Evolutionary conservation across 768 basidiomycete genomes (phyloP).

Genomic region (Suillus lakei): DNA sequence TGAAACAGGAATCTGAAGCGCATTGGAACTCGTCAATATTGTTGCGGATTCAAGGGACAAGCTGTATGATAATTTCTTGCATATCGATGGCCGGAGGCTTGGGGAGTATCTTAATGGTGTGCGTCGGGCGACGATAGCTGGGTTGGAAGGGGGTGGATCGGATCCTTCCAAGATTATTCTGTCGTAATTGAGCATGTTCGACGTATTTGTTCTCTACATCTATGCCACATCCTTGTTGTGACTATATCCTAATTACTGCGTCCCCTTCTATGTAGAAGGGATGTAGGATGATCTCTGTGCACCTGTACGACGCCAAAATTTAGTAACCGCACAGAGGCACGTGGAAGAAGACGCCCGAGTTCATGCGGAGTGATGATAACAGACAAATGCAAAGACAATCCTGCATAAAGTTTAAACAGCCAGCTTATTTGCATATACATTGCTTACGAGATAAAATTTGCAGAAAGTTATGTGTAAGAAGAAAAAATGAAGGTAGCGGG

Average conservation of each 20-base stretch:
- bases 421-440: not conserved
- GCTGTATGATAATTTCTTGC: conserved; percentile 84
- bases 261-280: not conserved
- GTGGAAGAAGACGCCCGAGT: no score
- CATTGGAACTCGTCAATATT: conserved; percentile 77
- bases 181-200: conserved; percentile 15
- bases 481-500: no score
- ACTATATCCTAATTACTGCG: not conserved
- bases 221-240: not conserved
- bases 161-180: conserved; percentile 66
- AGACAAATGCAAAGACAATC: no score
- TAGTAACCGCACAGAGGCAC: no score
- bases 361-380: no score
- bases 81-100: conserved; percentile 60
- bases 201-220: not conserved
- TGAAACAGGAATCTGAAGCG: conserved; percentile 73
- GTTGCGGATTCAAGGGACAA: conserved; percentile 89
- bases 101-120: conserved; percentile 78
- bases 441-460: no score
- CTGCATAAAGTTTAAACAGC: no score
- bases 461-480: no score
- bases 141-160: conserved; percentile 75
- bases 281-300: not conserved
- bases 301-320: not conserved
- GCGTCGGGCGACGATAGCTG: conserved; percentile 69